Conservation (phyloP, 805 yeast species). For the Teunomyces tritomae region DNA sequence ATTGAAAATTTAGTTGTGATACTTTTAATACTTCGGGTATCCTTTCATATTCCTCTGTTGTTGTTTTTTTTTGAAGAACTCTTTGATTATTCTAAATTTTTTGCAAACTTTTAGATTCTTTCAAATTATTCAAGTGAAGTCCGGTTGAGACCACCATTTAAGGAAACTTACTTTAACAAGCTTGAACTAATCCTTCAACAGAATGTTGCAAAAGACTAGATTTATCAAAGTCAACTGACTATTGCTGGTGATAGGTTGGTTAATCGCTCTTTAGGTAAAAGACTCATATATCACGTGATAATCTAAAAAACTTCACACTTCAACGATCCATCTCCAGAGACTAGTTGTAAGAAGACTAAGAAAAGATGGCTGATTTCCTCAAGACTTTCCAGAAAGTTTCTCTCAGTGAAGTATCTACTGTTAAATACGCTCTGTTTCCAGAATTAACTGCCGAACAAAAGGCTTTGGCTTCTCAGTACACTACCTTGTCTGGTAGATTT, state of each 20-base stretch:
- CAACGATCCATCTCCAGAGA: background rate
- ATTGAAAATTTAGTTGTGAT: too few relatives aligned
- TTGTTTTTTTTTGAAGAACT: too few relatives aligned
- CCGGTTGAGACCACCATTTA: too few relatives aligned
- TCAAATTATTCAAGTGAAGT: too few relatives aligned
- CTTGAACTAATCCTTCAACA: too few relatives aligned
- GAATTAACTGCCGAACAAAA: slow-evolving; percentile 46
- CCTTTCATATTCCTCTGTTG: too few relatives aligned
- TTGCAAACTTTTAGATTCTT: too few relatives aligned
- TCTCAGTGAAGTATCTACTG: slow-evolving; percentile 23
- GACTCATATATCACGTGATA: slow-evolving; percentile 4
- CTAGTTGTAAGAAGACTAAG: background rate
- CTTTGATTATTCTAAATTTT: too few relatives aligned
- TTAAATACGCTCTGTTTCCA: slow-evolving; percentile 22
- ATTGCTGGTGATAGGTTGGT: background rate
- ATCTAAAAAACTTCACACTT: slow-evolving; percentile 3
- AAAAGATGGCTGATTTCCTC: slow-evolving; percentile 29
- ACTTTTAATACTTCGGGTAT: too few relatives aligned
- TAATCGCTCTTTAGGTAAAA: background rate
- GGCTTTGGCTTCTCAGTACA: slow-evolving; percentile 79
- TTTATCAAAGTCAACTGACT: background rate
- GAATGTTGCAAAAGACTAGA: too few relatives aligned
- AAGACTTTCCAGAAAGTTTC: slow-evolving; percentile 29
- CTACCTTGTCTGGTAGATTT: slow-evolving; percentile 63
- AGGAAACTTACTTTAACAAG: too few relatives aligned